Conservation (phyloP, 2,329 filamentous ascomycete genomes). For the Cladophialophora chaetospira region DNA sequence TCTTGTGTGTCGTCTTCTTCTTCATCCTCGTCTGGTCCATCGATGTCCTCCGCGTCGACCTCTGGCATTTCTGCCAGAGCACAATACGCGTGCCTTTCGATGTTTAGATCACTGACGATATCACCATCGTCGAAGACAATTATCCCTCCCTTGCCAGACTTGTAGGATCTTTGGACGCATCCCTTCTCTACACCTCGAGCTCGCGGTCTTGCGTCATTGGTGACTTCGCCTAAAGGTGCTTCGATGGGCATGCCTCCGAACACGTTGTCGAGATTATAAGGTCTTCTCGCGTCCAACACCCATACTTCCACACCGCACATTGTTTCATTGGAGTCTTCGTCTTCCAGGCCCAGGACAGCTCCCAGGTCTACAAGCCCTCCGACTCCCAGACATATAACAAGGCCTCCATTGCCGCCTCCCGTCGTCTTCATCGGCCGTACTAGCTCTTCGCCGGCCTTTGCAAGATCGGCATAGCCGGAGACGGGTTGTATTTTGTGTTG, state of each 20-base stretch:
- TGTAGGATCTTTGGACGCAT: slow-evolving; percentile 70
- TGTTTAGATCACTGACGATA: slow-evolving; percentile 76
- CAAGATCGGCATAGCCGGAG: slow-evolving; percentile 85
- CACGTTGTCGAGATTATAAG: slow-evolving; percentile 93
- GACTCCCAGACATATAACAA: slow-evolving; percentile 89
- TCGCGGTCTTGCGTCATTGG: slow-evolving; percentile 48
- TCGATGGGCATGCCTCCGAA: slow-evolving; percentile 64
- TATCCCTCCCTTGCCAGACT: slow-evolving; percentile 79
- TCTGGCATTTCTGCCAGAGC: slow-evolving; percentile 90
- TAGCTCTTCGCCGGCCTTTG: slow-evolving; percentile 74
- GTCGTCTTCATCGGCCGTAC: slow-evolving; percentile 84
- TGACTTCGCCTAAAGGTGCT: slow-evolving; percentile 52
- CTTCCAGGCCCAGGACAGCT: slow-evolving; percentile 72
- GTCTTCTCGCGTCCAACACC: slow-evolving; percentile 86
- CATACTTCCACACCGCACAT: slow-evolving; percentile 58
- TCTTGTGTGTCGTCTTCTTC: slow-evolving; percentile 62
- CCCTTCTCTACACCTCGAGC: slow-evolving; percentile 71
- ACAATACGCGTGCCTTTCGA: slow-evolving; percentile 79
- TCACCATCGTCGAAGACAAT: slow-evolving; percentile 96
- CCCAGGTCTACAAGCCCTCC: slow-evolving; percentile 89
- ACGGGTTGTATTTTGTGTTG: slow-evolving; percentile 96
- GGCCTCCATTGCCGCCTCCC: slow-evolving; percentile 79
- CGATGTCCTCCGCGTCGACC: slow-evolving; percentile 71
- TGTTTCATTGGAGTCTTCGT: slow-evolving; percentile 52
- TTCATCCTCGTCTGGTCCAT: slow-evolving; percentile 59